Evolutionary conservation across 1,139 yeast species (phyloP).

Genomic region (Zygosaccharomyces sapae): DNA sequence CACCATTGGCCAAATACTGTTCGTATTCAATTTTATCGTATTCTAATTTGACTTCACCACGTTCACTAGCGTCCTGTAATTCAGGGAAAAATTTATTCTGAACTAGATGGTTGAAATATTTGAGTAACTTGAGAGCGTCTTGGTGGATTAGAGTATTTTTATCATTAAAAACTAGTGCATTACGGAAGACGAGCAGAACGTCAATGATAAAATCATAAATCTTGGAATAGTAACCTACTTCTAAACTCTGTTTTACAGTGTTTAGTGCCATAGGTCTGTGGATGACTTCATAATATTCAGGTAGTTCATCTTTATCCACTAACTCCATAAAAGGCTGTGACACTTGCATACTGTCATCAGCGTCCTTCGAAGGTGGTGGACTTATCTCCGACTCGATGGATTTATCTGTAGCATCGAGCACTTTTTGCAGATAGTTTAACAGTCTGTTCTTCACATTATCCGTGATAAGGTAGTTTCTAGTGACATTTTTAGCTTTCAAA

Average conservation of each 20-base stretch:
- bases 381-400: conserved; percentile 29
- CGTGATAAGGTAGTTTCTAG: conserved; percentile 31
- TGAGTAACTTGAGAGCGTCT: conserved; percentile 48
- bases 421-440: conserved; percentile 36
- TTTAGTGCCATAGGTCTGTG: conserved; percentile 55
- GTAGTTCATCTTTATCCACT: conserved; percentile 51
- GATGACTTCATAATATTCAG: conserved; percentile 57
- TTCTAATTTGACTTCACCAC: conserved; percentile 34
- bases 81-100: conserved; percentile 30
- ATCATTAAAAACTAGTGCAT: conserved; percentile 57
- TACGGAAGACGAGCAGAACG: conserved; percentile 48
- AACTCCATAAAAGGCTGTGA: conserved; percentile 57
- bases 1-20: conserved; percentile 27
- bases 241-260: conserved; percentile 43
- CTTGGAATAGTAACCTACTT: conserved; percentile 44
- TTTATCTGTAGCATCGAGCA: conserved; percentile 42
- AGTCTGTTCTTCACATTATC: conserved; percentile 30
- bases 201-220: conserved; percentile 49
- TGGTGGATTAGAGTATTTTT: conserved; percentile 52
- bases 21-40: conserved; percentile 31
- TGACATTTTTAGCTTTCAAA: conserved; percentile 34
- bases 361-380: conserved; percentile 17
- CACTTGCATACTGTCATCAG: conserved; percentile 36
- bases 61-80: conserved; percentile 31
- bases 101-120: conserved; percentile 28